Percentiles rank a stretch among this genome's conserved stretches.
These are phyloP conservation scores for Primulina eburnea DNA, from an alignment of 257 asterid genomes.

Conservation along the genomic window DNA sequence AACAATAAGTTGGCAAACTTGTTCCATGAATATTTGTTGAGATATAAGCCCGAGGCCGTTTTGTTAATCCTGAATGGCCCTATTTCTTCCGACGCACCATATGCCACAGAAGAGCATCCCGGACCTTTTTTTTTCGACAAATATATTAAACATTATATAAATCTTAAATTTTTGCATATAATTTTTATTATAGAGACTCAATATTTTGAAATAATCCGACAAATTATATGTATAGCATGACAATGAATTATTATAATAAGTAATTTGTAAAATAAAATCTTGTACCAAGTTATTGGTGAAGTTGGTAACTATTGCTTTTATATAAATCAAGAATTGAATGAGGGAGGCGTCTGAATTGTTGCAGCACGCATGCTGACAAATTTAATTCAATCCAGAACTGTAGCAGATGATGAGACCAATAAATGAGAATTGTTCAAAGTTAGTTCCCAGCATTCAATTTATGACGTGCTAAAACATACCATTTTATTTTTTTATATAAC, in stretches of 20 bases:
- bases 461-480: too few relatives aligned
- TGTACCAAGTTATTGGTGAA: neutral
- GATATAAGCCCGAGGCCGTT: slow-evolving; percentile 52
- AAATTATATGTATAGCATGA: too few relatives aligned
- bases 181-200: neutral
- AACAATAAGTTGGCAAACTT: slow-evolving; percentile 69
- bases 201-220: neutral
- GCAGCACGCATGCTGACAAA: slow-evolving; percentile 56
- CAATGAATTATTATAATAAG: neutral
- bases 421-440: slow-evolving; percentile 42
- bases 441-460: slow-evolving; percentile 44
- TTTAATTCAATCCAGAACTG: slow-evolving; percentile 47
- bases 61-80: slow-evolving; percentile 82
- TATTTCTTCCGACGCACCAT: slow-evolving; percentile 96
- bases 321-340: slow-evolving; percentile 25
- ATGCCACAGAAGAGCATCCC: slow-evolving; percentile 95
- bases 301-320: neutral
- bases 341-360: slow-evolving; percentile 28
- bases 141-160: neutral
- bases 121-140: slow-evolving; percentile 49
- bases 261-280: too few relatives aligned
- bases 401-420: slow-evolving; percentile 27
- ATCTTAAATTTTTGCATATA: neutral
- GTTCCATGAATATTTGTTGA: slow-evolving; percentile 89
- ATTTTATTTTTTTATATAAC: too few relatives aligned